These are phyloP conservation scores for Yamadazyma diospyri DNA, from an alignment of 1,139 yeast species.

Conservation along the genomic window DNA sequence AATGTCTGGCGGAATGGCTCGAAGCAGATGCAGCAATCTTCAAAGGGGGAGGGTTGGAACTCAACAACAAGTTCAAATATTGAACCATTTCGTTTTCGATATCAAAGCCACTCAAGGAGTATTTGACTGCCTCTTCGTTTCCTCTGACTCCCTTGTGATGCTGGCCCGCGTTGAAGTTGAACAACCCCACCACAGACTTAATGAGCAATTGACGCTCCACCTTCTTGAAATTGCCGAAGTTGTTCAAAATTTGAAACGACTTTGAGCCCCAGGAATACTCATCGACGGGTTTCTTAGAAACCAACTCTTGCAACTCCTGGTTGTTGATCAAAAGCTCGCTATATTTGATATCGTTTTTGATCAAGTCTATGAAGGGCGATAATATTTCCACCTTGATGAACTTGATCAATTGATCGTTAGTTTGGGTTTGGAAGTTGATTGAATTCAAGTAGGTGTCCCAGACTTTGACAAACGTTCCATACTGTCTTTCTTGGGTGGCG, in stretches of 20 bases:
- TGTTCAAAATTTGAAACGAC: constrained; percentile 75
- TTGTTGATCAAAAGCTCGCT: constrained; percentile 40
- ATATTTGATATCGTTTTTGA: constrained; percentile 51
- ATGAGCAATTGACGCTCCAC: constrained; percentile 64
- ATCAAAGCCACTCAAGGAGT: constrained; percentile 48
- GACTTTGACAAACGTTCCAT: constrained; percentile 52
- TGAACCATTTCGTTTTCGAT: constrained; percentile 37
- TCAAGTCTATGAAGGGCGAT: constrained; percentile 49
- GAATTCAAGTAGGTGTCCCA: constrained; percentile 58
- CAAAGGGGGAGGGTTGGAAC: constrained; percentile 17
- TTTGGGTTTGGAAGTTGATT: constrained; percentile 49
- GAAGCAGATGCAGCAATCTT: background rate
- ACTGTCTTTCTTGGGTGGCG: constrained; percentile 29
- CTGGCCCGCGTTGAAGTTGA: constrained; percentile 56
- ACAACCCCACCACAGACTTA: constrained; percentile 64
- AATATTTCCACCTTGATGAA: constrained; percentile 55
- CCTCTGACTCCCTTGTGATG: constrained; percentile 42
- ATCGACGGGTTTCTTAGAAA: constrained; percentile 24
- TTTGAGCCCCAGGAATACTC: constrained; percentile 66
- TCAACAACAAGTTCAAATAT: constrained; percentile 34
- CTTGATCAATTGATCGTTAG: constrained; percentile 50
- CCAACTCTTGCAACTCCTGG: constrained; percentile 39
- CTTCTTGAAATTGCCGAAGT: constrained; percentile 71
- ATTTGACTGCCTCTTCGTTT: constrained; percentile 66
- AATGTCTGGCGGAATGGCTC: background rate